phyloP scores from a whole-genome alignment of 169 alveolate genomes.

The Plasmodium gaboni region DNA sequence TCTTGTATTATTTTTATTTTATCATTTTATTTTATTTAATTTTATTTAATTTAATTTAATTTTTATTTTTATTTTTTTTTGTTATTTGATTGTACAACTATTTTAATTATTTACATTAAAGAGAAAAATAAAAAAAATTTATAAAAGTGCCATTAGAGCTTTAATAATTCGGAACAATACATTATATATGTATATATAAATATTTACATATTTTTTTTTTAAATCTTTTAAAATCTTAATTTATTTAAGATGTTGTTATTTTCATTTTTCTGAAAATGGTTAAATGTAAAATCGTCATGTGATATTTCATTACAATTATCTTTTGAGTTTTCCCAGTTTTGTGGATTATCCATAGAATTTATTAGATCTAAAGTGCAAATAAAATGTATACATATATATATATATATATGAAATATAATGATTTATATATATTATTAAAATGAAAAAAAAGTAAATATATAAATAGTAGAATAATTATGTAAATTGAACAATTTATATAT shows the following conservation, averaged over 20 bases:
- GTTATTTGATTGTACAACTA: not conserved
- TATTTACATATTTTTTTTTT: too few relatives aligned
- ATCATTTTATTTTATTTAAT: not conserved
- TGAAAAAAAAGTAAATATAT: not conserved
- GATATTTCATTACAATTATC: slow-evolving; percentile 3
- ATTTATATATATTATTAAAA: not conserved
- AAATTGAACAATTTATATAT: too few relatives aligned
- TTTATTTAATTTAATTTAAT: too few relatives aligned
- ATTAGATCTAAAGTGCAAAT: slow-evolving; percentile 8
- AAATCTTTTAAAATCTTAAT: slow-evolving; percentile 28
- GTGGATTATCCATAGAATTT: not conserved
- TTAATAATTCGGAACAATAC: too few relatives aligned
- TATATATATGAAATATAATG: not conserved
- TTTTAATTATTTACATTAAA: too few relatives aligned
- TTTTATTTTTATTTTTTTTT: not conserved
- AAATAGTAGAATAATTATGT: too few relatives aligned
- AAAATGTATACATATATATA: not conserved
- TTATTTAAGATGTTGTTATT: slow-evolving; percentile 55
- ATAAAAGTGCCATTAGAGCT: too few relatives aligned
- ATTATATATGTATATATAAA: too few relatives aligned
- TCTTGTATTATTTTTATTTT: too few relatives aligned
- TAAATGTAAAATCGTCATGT: slow-evolving; percentile 49
- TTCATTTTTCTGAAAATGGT: slow-evolving; percentile 67
- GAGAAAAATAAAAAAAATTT: too few relatives aligned
- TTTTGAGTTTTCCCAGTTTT: not conserved